These are phyloP conservation scores for Trypanosoma avium DNA, from an alignment of 208 protist genomes.

Conservation along the genomic window DNA sequence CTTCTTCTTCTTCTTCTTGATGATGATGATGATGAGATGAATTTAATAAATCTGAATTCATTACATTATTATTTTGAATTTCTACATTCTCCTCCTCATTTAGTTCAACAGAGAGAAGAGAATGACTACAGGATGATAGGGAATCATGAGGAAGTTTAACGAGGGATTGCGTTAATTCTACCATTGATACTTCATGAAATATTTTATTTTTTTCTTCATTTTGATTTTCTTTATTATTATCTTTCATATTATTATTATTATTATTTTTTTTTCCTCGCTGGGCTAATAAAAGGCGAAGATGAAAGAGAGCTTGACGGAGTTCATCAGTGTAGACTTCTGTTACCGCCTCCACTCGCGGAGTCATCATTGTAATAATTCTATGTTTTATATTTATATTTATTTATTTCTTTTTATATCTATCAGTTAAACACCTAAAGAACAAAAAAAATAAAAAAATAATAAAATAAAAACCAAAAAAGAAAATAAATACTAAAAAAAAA, in stretches of 20 bases:
- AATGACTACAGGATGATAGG: not conserved
- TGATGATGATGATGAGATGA: no score
- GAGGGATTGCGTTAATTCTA: not conserved
- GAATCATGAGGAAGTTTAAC: no score
- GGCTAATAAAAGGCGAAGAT: not conserved
- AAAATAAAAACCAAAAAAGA: not conserved
- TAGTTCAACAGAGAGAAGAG: slow-evolving; percentile 1
- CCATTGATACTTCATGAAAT: not conserved
- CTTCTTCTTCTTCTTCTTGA: no score
- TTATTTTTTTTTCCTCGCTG: not conserved
- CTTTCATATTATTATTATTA: not conserved
- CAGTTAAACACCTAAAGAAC: not conserved
- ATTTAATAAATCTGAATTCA: no score
- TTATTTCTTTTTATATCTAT: no score
- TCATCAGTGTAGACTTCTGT: no score
- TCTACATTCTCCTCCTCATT: slow-evolving; percentile 1
- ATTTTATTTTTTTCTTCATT: not conserved
- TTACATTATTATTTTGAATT: no score
- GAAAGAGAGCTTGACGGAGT: slow-evolving; percentile 8
- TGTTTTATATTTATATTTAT: no score
- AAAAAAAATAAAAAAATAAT: not conserved
- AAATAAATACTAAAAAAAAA: slow-evolving; percentile 17
- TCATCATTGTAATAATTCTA: slow-evolving; percentile 14
- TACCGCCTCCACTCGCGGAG: not conserved
- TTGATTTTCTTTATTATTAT: not conserved